Evolutionary conservation across 202 grass and related monocot genomes (phyloP).

Genomic region (Saccharum hybrid): DNA sequence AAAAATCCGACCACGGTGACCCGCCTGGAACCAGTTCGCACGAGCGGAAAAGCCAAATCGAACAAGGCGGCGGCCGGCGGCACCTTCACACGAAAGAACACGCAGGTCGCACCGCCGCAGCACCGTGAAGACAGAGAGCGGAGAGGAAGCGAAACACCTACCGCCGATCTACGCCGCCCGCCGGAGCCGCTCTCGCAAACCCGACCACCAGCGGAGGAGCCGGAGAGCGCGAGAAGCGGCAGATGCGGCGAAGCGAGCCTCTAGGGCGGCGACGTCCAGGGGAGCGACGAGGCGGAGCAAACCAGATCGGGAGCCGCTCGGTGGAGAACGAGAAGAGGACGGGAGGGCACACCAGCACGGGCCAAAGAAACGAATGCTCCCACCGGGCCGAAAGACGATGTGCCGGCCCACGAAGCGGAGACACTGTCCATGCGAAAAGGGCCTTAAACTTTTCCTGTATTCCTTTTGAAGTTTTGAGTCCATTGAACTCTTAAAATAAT

Average conservation of each 20-base stretch:
- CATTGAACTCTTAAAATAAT: background rate
- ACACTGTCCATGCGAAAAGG: background rate
- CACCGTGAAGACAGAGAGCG: background rate
- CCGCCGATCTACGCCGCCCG: background rate
- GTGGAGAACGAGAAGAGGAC: background rate
- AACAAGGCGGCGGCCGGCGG: background rate
- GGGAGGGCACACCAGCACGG: background rate
- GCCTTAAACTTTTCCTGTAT: background rate
- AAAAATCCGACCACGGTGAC: constrained; percentile 16
- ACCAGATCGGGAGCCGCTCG: constrained; percentile 8
- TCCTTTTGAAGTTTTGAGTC: background rate
- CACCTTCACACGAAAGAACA: background rate
- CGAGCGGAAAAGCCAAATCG: background rate
- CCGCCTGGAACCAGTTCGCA: background rate
- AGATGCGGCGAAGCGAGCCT: background rate
- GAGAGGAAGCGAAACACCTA: background rate
- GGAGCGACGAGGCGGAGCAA: constrained; percentile 17
- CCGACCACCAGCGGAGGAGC: background rate
- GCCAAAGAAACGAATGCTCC: constrained; percentile 15
- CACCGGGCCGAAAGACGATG: constrained; percentile 1
- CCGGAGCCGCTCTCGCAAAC: background rate
- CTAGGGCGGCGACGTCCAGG: constrained; percentile 12
- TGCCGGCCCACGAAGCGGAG: background rate
- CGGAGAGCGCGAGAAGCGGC: constrained; percentile 10
- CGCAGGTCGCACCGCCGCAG: background rate